Evolutionary conservation across 129 eudicot genomes (phyloP), one percentile per base, ranked within the genome.

Genomic region (Glebionis coronaria): DNA sequence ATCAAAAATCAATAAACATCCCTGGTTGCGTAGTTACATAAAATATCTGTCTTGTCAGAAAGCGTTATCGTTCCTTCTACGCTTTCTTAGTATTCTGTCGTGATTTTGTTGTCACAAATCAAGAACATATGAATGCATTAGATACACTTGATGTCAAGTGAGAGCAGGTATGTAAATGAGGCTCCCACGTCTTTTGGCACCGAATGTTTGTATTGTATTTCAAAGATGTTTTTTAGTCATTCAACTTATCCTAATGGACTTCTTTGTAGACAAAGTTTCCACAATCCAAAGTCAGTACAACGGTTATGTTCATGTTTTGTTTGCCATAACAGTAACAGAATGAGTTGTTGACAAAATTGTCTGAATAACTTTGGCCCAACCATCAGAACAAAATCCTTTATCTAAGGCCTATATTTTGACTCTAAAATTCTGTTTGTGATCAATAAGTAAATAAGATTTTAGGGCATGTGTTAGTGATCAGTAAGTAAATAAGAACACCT

Each of bases 111-210:
- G 16, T 25, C 27, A 21, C 29, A 55, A 47, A 28, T 19, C 9
- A 71, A 28, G 65, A 47, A 57, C 11, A 18, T 47, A 49, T 28
- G 28, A 9, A 65, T 18, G 47, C 56, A 40, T 27, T 51, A 11
- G 55, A 38, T 62, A 45, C 20, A 8, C 35, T 51, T 63, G 47
- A n/a, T 38, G 53, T 15, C 53, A 54, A 42, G 70, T 49, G 58
- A 56, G 73, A 74, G 79, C 44, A 47, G 73, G 73, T 74, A 16
- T 68, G 31, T 60, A 60, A 59, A 35, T 29, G 49, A 45, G 67
- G 74, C 56, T 28, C 56, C 78, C 78, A 73, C 72, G 35, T 67
- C 3, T 74, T 74, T 50, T 75, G 68, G 73, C 63, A 20, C 69
- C 55, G 3, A 51, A 35, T 59, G 65, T 23, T 59, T 75, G 73